Conservation (phyloP, 2,329 filamentous ascomycete species). For the Alternaria longipes region DNA sequence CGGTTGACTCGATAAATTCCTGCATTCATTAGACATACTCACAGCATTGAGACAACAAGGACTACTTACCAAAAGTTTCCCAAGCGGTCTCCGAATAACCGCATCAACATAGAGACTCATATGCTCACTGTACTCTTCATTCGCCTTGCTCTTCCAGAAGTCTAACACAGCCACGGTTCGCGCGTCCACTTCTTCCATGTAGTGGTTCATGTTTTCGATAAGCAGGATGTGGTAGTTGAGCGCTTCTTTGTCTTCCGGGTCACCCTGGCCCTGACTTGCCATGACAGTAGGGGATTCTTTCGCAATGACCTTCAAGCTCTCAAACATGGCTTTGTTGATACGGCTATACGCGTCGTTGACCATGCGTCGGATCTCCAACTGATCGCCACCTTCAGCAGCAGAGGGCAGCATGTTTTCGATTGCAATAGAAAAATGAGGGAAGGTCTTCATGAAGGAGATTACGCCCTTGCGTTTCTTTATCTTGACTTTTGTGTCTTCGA, state of each 20-base stretch:
- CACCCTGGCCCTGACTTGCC: conserved; percentile 64
- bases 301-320: conserved; percentile 94
- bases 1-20: conserved; percentile 90
- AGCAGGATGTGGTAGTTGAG: conserved; percentile 97
- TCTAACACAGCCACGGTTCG: conserved; percentile 78
- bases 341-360: conserved; percentile 89
- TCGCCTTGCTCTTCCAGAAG: conserved; percentile 82
- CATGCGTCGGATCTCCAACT: conserved; percentile 73
- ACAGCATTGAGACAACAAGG: neutral
- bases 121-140: conserved; percentile 83
- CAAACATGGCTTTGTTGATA: conserved; percentile 95
- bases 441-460: conserved; percentile 92
- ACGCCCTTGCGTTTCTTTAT: conserved; percentile 98
- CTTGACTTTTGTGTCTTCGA: conserved; percentile 98
- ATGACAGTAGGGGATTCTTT: conserved; percentile 67
- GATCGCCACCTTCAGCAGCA: conserved; percentile 61
- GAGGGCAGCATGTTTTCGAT: conserved; percentile 81
- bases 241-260: conserved; percentile 91
- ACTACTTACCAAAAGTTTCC: conserved; percentile 73
- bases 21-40: conserved; percentile 32
- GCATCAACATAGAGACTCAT: conserved; percentile 86
- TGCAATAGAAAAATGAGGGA: conserved; percentile 83
- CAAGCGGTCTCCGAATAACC: conserved; percentile 87
- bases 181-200: conserved; percentile 87
- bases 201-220: conserved; percentile 99